phyloP scores from a whole-genome alignment of 164 flowering plant genomes.

The Cinnamomum micranthum region DNA sequence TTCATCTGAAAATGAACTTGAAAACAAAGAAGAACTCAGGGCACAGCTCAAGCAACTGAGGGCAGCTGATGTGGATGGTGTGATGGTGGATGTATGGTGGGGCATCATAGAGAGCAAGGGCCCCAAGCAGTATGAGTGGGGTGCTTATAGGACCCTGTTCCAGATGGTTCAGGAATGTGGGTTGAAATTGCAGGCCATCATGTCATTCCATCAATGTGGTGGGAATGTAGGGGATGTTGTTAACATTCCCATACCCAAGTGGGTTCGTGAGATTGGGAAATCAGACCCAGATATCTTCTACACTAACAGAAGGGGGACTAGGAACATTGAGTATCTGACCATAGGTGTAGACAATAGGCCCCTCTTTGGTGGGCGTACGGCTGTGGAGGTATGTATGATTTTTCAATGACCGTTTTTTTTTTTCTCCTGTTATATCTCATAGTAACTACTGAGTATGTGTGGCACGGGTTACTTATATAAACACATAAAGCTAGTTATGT shows the following conservation, averaged over 20 bases:
- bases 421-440: neutral
- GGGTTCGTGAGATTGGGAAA: slow-evolving; percentile 64
- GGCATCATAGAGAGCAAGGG: slow-evolving; percentile 71
- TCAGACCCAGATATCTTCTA: slow-evolving; percentile 70
- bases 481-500: no score
- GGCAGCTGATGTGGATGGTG: slow-evolving; percentile 70
- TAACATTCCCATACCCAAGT: slow-evolving; percentile 64
- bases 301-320: slow-evolving; percentile 57
- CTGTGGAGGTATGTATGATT: slow-evolving; percentile 45
- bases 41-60: slow-evolving; percentile 56
- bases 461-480: no score
- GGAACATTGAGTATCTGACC: slow-evolving; percentile 61
- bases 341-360: slow-evolving; percentile 64
- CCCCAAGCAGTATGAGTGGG: slow-evolving; percentile 70
- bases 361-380: slow-evolving; percentile 67
- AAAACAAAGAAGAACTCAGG: slow-evolving; percentile 33
- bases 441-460: no score
- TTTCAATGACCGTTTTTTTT: neutral
- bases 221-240: slow-evolving; percentile 78
- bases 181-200: slow-evolving; percentile 66
- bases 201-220: slow-evolving; percentile 91
- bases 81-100: slow-evolving; percentile 97
- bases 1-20: slow-evolving; percentile 43
- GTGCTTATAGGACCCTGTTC: slow-evolving; percentile 64
- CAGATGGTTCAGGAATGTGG: slow-evolving; percentile 46